Base-by-base conservation (phyloP, 768 basidiomycete genomes). In the Termitomyces sp. region DNA sequence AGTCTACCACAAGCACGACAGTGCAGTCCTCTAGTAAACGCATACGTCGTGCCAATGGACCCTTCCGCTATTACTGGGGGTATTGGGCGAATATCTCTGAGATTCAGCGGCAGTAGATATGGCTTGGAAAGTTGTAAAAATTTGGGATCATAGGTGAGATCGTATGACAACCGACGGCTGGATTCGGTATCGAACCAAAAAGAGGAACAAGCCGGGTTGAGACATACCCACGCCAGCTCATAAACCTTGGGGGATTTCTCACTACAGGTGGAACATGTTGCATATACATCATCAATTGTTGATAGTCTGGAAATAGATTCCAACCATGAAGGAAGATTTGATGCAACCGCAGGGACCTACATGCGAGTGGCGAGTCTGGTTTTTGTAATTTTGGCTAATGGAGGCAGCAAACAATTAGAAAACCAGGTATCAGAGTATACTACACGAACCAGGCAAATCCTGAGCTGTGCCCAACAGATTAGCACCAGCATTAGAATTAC, bases 1-100 rank as follows among this genome's bases (percentile, higher is more conserved):
- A 92, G 69, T 26, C 88, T 79, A 30, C 91, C 90, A 63, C 91
- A 93, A 8, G 66, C 56, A 17, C 54, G 59, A 65, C 91, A 93
- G 64, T 89, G 86, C 74, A 83, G 84, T 1, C 90, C 90, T 62
- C 80, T 80, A 15, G 77, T 82, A 60, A 79, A 86, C 5, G 75
- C 71, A 58, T 80, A 81, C 3, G 75, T 73, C 3, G 85, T 87
- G 10, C 75, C 77, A 33, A 81, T 68, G 1, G 72, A 74, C 44
- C 70, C 50, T 8, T 66, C 47, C 45, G 63, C 53, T 11, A 65
- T 58, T 5, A 68, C 68, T 5, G 70, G 76, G 11, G 63, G 61
- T 10, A 63, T 50, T 4, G 81, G 80, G 30, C 57, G 63, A 21
- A 86, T 62, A 52, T 74, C 69, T 46, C 70, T 71, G 50, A 79